A percentile compares a stretch with the other conserved stretches of the same genome.
phyloP scores from a whole-genome alignment of 108 stramenopile genomes.

The Cyclotella atomus region DNA sequence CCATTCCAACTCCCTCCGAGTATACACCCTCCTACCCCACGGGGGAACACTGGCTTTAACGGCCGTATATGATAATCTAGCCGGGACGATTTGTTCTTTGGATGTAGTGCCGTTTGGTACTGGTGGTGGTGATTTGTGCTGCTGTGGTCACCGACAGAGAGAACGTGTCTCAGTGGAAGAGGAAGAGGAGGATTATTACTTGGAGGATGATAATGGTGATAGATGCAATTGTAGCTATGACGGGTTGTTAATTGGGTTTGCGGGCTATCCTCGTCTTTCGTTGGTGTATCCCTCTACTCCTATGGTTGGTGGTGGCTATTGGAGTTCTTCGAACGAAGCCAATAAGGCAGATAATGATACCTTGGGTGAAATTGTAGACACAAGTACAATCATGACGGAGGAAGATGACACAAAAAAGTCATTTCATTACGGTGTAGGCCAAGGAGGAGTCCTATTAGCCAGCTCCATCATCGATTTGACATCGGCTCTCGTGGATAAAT shows the following conservation, averaged over 20 bases:
- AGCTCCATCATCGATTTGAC: slow-evolving; percentile 79
- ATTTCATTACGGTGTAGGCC: slow-evolving; percentile 17
- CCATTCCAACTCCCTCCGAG: slow-evolving; percentile 65
- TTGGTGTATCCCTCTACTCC: slow-evolving; percentile 56
- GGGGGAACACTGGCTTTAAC: slow-evolving; percentile 64
- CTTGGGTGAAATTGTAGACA: background rate
- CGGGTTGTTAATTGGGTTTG: slow-evolving; percentile 76
- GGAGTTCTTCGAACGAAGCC: slow-evolving; percentile 11
- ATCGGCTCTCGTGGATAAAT: slow-evolving; percentile 55
- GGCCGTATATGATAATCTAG: slow-evolving; percentile 70
- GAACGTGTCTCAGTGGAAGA: background rate
- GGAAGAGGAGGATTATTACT: background rate
- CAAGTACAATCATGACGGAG: background rate
- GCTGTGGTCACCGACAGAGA: background rate
- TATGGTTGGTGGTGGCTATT: slow-evolving; percentile 30
- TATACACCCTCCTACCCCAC: slow-evolving; percentile 60
- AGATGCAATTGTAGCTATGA: slow-evolving; percentile 37
- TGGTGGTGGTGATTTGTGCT: slow-evolving; percentile 2
- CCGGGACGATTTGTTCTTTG: slow-evolving; percentile 73
- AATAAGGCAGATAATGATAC: background rate
- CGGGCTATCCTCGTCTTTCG: slow-evolving; percentile 73
- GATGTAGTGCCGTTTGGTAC: slow-evolving; percentile 52
- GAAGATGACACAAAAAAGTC: background rate
- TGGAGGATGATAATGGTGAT: slow-evolving; percentile 6
- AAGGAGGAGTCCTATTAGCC: slow-evolving; percentile 64